Evolutionary conservation across 2,329 filamentous ascomycete genomes (phyloP).

Genomic region (Botrytis byssoidea): DNA sequence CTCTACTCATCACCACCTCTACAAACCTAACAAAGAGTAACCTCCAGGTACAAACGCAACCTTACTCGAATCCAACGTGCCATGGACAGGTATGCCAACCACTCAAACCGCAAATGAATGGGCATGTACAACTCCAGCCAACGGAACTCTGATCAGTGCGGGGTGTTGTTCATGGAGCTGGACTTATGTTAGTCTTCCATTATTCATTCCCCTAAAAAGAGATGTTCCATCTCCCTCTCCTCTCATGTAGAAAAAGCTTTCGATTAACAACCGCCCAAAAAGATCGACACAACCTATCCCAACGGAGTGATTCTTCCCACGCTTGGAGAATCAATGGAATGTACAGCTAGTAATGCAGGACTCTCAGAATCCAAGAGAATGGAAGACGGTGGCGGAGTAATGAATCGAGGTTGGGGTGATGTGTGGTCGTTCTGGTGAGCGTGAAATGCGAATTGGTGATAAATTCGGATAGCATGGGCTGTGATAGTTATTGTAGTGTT

Average conservation of each 20-base stretch:
- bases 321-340: slow-evolving; percentile 10
- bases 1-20: neutral
- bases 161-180: slow-evolving; percentile 6
- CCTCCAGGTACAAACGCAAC: slow-evolving; percentile 7
- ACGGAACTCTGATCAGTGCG: neutral
- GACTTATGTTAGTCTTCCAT: neutral
- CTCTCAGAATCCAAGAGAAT: neutral
- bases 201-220: neutral
- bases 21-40: neutral
- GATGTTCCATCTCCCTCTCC: neutral
- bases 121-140: neutral
- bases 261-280: neutral
- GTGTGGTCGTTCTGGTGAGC: slow-evolving; percentile 22
- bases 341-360: slow-evolving; percentile 4
- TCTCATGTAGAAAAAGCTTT: neutral
- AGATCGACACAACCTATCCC: neutral
- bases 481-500: neutral
- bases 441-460: neutral
- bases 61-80: neutral
- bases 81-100: slow-evolving; percentile 4
- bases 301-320: neutral
- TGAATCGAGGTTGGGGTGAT: no score
- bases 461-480: neutral
- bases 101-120: slow-evolving; percentile 14
- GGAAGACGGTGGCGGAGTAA: neutral